Base-by-base conservation (phyloP, 495 filamentous ascomycete species). In the Elaphomyces granulatus region DNA sequence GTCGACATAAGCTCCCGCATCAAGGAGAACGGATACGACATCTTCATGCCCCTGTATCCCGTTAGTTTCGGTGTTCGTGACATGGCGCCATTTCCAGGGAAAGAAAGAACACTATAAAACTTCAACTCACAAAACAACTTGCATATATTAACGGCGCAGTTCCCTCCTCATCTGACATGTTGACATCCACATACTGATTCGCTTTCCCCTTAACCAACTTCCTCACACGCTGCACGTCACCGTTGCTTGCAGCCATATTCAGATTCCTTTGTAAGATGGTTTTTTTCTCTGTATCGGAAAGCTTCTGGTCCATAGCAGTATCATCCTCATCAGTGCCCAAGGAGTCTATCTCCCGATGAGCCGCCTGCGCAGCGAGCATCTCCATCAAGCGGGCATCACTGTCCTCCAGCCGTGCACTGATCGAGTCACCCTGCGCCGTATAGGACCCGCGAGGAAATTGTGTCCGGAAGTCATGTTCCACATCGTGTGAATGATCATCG, bases 201-300 rank as follows among this genome's bases (percentile, higher is more conserved):
- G 81, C 81, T 42, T 78, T 71, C 3, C 90, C 86, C 23, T 72
- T 62, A 1, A 96, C 59, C 36, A 99, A 67, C 57, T 78, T 80
- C 33, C 67, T 66, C 17, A 96, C 78, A 34, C 83, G 75, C 15
- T 83, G 80, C 15, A 85, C 72, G 56, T 96, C 90, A 32, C 90
- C 90, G 59, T 95, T 99, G 56, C 88, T 96, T 0, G 90, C 85
- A 10, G 90, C 90, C 80, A 95, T 94, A 52, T 87, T 87, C 47
- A 99, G 60, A 37, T 79, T 79, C 47, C 81, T 86, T 52, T 96
- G 92, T 35, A 96, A 58, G 19, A 81, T 69, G 16, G 81, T 71
- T 50, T 61, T 78, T 66, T 94, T 95, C 57, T 94, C 79, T 1
- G 67, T 69, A 7, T 81, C 72, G 0, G 83, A 72, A 40, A 93